These are phyloP conservation scores for Geotrichum carabidarum DNA, from an alignment of 1,139 yeast genomes.

Conservation along the genomic window DNA sequence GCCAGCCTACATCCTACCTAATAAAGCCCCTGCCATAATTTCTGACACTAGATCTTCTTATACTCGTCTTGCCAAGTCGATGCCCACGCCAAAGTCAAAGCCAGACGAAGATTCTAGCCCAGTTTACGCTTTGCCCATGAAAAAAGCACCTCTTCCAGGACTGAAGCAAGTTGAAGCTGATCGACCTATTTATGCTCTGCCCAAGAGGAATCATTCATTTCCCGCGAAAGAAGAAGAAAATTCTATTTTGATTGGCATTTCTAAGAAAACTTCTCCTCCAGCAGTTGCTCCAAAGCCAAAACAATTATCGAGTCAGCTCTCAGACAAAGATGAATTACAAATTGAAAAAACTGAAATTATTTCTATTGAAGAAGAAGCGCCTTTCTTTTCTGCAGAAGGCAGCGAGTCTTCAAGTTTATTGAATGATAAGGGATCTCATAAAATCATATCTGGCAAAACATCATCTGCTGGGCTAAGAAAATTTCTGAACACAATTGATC, in stretches of 20 bases:
- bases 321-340: background rate
- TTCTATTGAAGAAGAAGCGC: background rate
- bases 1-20: conserved; percentile 3
- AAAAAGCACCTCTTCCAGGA: background rate
- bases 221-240: background rate
- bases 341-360: background rate
- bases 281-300: conserved; percentile 21
- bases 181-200: conserved; percentile 9
- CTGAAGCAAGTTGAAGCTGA: conserved; percentile 3
- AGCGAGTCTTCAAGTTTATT: background rate
- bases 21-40: background rate
- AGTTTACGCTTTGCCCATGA: conserved; percentile 4
- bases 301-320: conserved; percentile 13
- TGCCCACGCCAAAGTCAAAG: background rate
- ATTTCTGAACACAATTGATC: conserved; percentile 13
- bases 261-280: conserved; percentile 19
- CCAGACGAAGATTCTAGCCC: background rate
- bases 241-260: background rate
- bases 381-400: background rate
- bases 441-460: conserved; percentile 4
- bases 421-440: background rate
- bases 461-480: conserved; percentile 12
- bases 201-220: conserved; percentile 1
- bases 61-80: background rate
- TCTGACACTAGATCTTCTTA: background rate